Evolutionary conservation across 257 asterid species (phyloP), one percentile per base, ranked within the genome.

Genomic region (Lantana camara): DNA sequence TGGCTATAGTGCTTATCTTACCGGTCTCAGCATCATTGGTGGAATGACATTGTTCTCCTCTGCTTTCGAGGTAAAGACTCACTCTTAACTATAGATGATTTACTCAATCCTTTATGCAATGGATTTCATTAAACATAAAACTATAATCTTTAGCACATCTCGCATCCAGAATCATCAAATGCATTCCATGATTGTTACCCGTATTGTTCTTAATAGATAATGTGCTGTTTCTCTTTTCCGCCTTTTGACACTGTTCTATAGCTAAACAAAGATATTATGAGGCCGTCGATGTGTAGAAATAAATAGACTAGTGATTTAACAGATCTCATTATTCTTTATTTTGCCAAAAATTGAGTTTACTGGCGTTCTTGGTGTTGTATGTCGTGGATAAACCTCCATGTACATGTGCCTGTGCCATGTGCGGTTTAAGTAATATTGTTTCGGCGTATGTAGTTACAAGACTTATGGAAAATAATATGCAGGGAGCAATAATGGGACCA

Each of bases 401-500:
- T 19, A 11, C 20, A 5, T 32, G 34, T 37, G 35, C 35, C 7
- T 3, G 35, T 30, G 35, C 35, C 3, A 7, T 30, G 3, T 30
- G 35, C 7, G 35, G 40, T 35, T 35, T 9, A 35, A 9, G 8
- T 35, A 35, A 35, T 35, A 51, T 12, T 23, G 42, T 65, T 40
- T 60, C 41, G 37, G 10, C 56, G 54, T 15, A 41, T 49, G 15
- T 8, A 11, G 15, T 57, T 11, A 24, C 47, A 29, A 53, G 40
- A 19, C 24, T 40, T 60, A 46, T 44, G 20, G 23, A 37, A 50
- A 7, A 20, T 15, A 16, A 52, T 46, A 9, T 76, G 89, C 91
- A 91, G 98, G 96, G 98, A 69, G 98, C 97, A 4, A 88, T 90
- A 70, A 88, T 90, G 95, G 97, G 97, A 57, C 96, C 97, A 11